Percentiles rank a stretch among this genome's conserved stretches.
Evolutionary conservation across 352 stramenopile genomes (phyloP).

Genomic region (Phytophthora ramorum): DNA sequence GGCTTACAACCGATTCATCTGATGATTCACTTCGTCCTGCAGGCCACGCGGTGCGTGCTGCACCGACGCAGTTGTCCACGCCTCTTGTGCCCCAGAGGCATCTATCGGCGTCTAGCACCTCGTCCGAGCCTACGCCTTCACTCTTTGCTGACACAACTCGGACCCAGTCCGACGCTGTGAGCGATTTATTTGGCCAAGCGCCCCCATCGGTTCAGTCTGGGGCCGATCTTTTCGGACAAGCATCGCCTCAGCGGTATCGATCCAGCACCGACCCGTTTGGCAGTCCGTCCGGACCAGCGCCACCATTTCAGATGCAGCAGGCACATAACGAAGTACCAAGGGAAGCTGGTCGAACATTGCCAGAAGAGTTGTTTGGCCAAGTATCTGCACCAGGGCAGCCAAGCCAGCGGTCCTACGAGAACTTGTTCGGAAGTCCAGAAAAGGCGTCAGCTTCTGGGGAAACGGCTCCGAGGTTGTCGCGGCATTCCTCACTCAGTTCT

Average conservation of each 20-base stretch:
- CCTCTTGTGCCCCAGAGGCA: slow-evolving; percentile 55
- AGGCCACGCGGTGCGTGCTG: slow-evolving; percentile 51
- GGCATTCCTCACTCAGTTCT: slow-evolving; percentile 54
- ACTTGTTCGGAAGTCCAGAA: slow-evolving; percentile 51
- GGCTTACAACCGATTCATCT: background rate
- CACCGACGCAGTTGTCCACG: slow-evolving; percentile 67
- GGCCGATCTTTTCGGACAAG: slow-evolving; percentile 26
- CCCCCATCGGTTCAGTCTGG: slow-evolving; percentile 7
- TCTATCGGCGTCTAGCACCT: slow-evolving; percentile 30
- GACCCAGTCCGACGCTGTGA: slow-evolving; percentile 5
- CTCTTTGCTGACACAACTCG: slow-evolving; percentile 14
- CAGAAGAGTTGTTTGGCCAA: slow-evolving; percentile 52
- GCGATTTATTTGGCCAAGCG: slow-evolving; percentile 34
- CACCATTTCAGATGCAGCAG: slow-evolving; percentile 42
- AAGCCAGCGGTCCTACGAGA: slow-evolving; percentile 48
- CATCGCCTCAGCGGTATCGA: slow-evolving; percentile 26
- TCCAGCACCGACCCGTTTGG: slow-evolving; percentile 41
- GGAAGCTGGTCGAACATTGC: slow-evolving; percentile 25
- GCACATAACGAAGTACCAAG: slow-evolving; percentile 23
- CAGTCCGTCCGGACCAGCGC: slow-evolving; percentile 25
- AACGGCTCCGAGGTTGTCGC: slow-evolving; percentile 23
- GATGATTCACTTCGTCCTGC: background rate
- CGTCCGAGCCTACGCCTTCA: slow-evolving; percentile 15
- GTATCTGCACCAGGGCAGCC: slow-evolving; percentile 36
- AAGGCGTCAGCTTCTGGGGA: slow-evolving; percentile 3